Base-by-base conservation (phyloP, 2,329 filamentous ascomycete species). In the Atkinsonella hypoxylon region DNA sequence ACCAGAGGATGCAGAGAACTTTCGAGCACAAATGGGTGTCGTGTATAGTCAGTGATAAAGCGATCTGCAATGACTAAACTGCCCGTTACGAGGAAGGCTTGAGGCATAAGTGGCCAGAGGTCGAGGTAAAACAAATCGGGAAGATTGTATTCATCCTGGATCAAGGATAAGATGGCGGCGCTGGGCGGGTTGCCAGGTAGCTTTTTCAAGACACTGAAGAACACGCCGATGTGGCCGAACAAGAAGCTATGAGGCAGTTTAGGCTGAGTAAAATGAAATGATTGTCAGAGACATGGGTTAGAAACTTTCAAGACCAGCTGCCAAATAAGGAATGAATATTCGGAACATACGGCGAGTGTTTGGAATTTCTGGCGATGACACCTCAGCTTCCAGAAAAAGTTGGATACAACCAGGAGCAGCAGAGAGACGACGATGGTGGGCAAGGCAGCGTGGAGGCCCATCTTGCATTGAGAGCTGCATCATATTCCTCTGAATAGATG, bases 61-160 rank as follows among this genome's bases (percentile, higher is more conserved):
- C 41, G 48, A 41, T 49, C 48, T 6, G 48, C 41, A 44, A 49
- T 13, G 12, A 20, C 20, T 9, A 39, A 31, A 18, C 38, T 49
- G 41, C 41, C 11, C n/a, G 41, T 49, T 15, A 49, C 48, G 13
- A 49, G 13, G 30, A 49, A 45, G 1, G 41, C 31, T 12, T 49
- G 38, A 18, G 17, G 17, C 12, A 49, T 6, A 10, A 48, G 32
- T 5, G 47, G 47, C 48, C 41, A 49, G 17, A 49, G 22, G 13
- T 49, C 48, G 13, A 49, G 44, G 26, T 45, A 49, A 36, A 49
- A 45, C n/a, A 49, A 18, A 39, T 49, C 41, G 3, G 48, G 48
- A 7, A 45, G 40, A 13, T 20, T 45, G 48, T 44, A 49, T 8
- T 39, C 30, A 40, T 30, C 18, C 34, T 49, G 41, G 9, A 49